Percentiles rank a stretch among this genome's conserved stretches.
These are phyloP conservation scores for Elongisporangium prolatum DNA, from an alignment of 352 stramenopile species.

Conservation along the genomic window DNA sequence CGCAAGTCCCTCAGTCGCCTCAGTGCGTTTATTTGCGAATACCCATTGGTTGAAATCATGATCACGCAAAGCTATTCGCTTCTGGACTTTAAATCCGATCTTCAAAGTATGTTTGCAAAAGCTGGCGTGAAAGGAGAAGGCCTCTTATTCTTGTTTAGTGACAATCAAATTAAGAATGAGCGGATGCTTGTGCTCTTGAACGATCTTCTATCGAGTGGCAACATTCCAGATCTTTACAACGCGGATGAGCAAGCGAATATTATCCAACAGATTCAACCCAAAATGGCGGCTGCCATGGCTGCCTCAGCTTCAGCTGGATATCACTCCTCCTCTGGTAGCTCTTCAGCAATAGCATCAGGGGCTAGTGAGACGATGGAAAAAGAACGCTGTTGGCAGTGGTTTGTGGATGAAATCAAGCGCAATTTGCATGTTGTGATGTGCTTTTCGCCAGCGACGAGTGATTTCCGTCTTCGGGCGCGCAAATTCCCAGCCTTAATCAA, in stretches of 20 bases:
- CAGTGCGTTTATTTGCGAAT: slow-evolving; percentile 90
- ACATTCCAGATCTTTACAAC: slow-evolving; percentile 91
- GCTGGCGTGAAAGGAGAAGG: slow-evolving; percentile 91
- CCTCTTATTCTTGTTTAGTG: slow-evolving; percentile 90
- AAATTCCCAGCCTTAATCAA: slow-evolving; percentile 95
- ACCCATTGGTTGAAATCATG: slow-evolving; percentile 84
- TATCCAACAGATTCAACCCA: slow-evolving; percentile 82
- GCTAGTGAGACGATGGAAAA: slow-evolving; percentile 80
- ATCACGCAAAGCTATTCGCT: slow-evolving; percentile 90
- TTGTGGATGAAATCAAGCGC: slow-evolving; percentile 85
- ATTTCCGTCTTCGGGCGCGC: slow-evolving; percentile 84
- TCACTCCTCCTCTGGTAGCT: slow-evolving; percentile 5
- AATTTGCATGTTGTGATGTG: slow-evolving; percentile 95
- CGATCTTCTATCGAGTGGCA: slow-evolving; percentile 90
- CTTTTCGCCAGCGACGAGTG: slow-evolving; percentile 90
- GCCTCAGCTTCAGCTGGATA: slow-evolving; percentile 4
- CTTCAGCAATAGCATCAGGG: not conserved
- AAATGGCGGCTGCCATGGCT: slow-evolving; percentile 66
- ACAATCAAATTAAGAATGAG: slow-evolving; percentile 94
- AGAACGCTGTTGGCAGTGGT: slow-evolving; percentile 91
- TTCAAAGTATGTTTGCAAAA: slow-evolving; percentile 88
- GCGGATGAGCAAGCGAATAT: slow-evolving; percentile 89
- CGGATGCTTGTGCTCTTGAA: slow-evolving; percentile 94
- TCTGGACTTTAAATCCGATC: slow-evolving; percentile 93
- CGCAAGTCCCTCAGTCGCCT: slow-evolving; percentile 92